Conservation (phyloP, 805 yeast genomes). For the Ogataea haglerorum region DNA sequence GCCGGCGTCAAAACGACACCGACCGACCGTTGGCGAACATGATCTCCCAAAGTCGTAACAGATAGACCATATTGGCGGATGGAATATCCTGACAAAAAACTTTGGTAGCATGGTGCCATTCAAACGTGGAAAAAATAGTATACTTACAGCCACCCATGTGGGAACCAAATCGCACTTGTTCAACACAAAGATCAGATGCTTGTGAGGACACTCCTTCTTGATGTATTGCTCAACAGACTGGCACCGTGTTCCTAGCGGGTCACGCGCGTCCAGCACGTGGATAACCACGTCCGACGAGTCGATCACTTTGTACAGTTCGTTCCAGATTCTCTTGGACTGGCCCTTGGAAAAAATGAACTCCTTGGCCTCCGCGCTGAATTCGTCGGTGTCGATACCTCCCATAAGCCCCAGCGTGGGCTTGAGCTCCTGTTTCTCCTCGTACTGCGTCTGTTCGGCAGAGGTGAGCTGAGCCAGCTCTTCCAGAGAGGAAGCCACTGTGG, state of each 20-base stretch:
- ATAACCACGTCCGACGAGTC: constrained; percentile 97
- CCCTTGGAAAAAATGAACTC: constrained; percentile 96
- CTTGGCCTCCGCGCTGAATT: constrained; percentile 85
- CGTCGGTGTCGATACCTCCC: constrained; percentile 73
- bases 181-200: constrained; percentile 89
- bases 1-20: constrained; percentile 46
- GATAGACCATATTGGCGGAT: constrained; percentile 54
- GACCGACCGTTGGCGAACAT: constrained; percentile 54
- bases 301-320: constrained; percentile 92
- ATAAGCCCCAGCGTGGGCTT: constrained; percentile 73
- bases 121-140: constrained; percentile 12
- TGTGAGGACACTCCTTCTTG: constrained; percentile 91
- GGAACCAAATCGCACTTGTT: constrained; percentile 98
- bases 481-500: constrained; percentile 68
- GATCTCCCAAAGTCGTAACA: constrained; percentile 98
- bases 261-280: constrained; percentile 96
- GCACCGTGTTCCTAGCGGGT: constrained; percentile 95
- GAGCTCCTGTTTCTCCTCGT: constrained; percentile 73
- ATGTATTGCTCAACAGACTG: constrained; percentile 89
- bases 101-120: constrained; percentile 50
- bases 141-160: constrained; percentile 99
- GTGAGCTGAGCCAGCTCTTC: constrained; percentile 71
- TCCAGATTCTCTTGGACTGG: constrained; percentile 98
- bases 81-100: constrained; percentile 79
- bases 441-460: constrained; percentile 52